Evolutionary conservation across 345 rosid genomes (phyloP), one percentile per base, ranked within the genome.

Genomic region (Murraya koenigii): DNA sequence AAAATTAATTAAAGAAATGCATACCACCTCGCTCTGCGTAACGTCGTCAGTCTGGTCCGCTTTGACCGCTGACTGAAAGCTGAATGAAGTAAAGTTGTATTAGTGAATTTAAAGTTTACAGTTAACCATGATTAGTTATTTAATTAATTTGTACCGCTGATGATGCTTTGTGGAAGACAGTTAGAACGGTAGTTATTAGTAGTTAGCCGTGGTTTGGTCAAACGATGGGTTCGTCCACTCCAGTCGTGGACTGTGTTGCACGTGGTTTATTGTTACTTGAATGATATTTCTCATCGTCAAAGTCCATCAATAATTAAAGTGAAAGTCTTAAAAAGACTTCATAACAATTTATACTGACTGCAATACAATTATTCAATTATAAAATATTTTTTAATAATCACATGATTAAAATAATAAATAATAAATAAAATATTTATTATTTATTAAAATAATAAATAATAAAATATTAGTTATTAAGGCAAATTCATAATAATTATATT

Each of bases 21-120:
- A 28, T 20, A 25, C 14, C 49, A 3, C 38, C 66, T 59, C 54
- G 55, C 75, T 32, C 17, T 8, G 1, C 22, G 33, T 36, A 39
- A 22, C 20, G n/a, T 47, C 33, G 10, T 38, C 39, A 41, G 26
- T 44, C 75, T 36, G 19, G 33, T 36, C n/a, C 54, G 23, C 22
- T 72, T 88, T 85, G 88, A 86, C 89, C 85, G 69, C 79, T 86
- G 89, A 88, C 85, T 80, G 55, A 75, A n/a, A 1, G 52, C 30
- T 71, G 26, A 33, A 56, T 71, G 26, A 33, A 56, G 8, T 3
- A 13, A 30, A 19, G 33, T 0, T 66, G 0, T 54, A 58, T 38
- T 8, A 54, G 64, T 56, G 17, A 65, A 63, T 28, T 63, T 63
- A 63, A 63, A 63, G 20, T 13, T 36, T 35, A 22, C 5, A 22